Evolutionary conservation across 169 alveolate species (phyloP).

Genomic region (Babesia bovis): DNA sequence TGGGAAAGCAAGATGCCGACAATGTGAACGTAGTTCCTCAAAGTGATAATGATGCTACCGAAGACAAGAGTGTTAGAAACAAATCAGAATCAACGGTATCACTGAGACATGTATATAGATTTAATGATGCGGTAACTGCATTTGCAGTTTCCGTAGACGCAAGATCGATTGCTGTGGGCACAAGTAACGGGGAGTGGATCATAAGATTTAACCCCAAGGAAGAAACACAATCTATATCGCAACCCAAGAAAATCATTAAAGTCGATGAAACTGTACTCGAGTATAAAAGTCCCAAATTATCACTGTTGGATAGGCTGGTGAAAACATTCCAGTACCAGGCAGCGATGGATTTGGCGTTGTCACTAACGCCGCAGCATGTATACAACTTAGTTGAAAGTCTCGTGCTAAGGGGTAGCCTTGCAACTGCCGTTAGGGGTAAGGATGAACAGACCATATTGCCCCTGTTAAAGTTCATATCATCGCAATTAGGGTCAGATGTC

Average conservation of each 20-base stretch:
- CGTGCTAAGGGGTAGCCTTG: constrained; percentile 58
- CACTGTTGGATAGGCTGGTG: constrained; percentile 58
- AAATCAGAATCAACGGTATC: background rate
- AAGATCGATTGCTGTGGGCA: constrained; percentile 41
- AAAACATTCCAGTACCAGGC: constrained; percentile 68
- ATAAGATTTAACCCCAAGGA: constrained; percentile 27
- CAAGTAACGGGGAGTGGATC: constrained; percentile 49
- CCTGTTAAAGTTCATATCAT: constrained; percentile 38
- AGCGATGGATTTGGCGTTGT: constrained; percentile 57
- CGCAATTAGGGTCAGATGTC: constrained; percentile 40
- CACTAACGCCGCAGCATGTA: constrained; percentile 63
- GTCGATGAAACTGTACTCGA: constrained; percentile 24
- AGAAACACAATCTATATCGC: background rate
- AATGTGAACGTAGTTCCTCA: background rate
- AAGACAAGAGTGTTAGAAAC: background rate
- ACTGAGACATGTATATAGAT: constrained; percentile 42
- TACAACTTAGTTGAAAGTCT: constrained; percentile 53
- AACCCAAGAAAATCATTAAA: constrained; percentile 7
- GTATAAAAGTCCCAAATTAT: constrained; percentile 41
- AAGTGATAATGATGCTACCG: background rate
- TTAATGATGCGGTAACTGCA: constrained; percentile 32
- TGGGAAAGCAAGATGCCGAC: background rate
- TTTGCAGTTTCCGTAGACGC: constrained; percentile 37
- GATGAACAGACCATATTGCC: constrained; percentile 62
- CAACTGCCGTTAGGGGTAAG: constrained; percentile 58